Percentiles rank a stretch among this genome's conserved stretches.
Evolutionary conservation across 768 basidiomycete genomes (phyloP).

Genomic region (Leccinum incarnatum): DNA sequence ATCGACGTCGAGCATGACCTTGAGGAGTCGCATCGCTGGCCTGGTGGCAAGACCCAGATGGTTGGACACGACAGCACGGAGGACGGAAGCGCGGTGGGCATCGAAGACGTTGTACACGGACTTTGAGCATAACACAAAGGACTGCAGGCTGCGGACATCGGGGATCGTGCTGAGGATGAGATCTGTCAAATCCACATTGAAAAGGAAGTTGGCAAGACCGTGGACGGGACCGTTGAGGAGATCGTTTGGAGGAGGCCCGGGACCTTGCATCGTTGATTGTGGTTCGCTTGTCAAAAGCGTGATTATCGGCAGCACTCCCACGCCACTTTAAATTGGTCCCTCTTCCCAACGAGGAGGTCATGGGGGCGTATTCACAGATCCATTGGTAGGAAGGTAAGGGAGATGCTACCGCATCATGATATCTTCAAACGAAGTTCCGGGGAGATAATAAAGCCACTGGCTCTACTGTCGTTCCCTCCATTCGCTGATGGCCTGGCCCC

Average conservation of each 20-base stretch:
- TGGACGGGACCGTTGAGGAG: not conserved
- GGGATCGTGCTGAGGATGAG: not conserved
- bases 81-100: conserved; percentile 10
- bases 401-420: too few relatives aligned
- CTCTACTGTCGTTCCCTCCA: too few relatives aligned
- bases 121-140: conserved; percentile 15
- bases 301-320: too few relatives aligned
- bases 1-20: conserved; percentile 10
- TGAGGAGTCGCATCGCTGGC: conserved; percentile 18
- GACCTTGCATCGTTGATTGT: not conserved
- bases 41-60: conserved; percentile 9
- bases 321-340: too few relatives aligned
- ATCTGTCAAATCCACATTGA: not conserved
- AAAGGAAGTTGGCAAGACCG: not conserved
- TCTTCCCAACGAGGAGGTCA: too few relatives aligned
- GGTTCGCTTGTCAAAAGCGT: not conserved
- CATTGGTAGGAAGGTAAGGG: too few relatives aligned
- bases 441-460: too few relatives aligned
- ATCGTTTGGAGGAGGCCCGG: too few relatives aligned
- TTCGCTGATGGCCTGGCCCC: too few relatives aligned
- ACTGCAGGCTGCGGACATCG: conserved; percentile 3
- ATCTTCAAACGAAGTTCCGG: too few relatives aligned
- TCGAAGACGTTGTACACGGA: conserved; percentile 16
- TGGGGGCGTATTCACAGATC: too few relatives aligned
- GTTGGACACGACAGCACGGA: conserved; percentile 16